Conservation (phyloP, 2,329 filamentous ascomycete genomes). For the Aspergillus uvarum region DNA sequence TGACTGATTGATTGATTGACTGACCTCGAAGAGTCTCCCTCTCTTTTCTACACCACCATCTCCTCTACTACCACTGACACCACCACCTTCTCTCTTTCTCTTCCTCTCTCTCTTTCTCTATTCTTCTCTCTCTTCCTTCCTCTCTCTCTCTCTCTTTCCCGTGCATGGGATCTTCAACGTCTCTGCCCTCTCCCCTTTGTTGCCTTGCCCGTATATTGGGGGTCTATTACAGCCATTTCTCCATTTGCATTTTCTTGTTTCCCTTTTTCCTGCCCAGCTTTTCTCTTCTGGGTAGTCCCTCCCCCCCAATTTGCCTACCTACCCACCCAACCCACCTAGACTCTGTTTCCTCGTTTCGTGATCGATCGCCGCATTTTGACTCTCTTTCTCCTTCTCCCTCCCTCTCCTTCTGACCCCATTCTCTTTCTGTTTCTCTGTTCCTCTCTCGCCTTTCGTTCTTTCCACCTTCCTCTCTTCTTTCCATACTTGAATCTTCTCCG, state of each 20-base stretch:
- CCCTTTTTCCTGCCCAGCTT: not conserved
- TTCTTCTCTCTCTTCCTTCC: not conserved
- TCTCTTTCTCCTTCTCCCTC: slow-evolving; percentile 7
- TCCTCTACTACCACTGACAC: not conserved
- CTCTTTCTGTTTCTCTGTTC: slow-evolving; percentile 29
- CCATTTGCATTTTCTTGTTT: not conserved
- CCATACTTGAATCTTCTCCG: slow-evolving; percentile 23
- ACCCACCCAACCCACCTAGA: not conserved
- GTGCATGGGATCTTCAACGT: slow-evolving; percentile 9
- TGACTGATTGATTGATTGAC: not conserved
- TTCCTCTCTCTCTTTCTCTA: not conserved
- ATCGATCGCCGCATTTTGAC: slow-evolving; percentile 4
- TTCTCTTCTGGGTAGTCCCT: slow-evolving; percentile 3
- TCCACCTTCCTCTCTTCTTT: slow-evolving; percentile 25
- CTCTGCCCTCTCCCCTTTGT: slow-evolving; percentile 12
- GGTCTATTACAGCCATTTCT: not conserved
- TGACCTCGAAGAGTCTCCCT: not conserved
- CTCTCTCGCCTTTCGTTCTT: slow-evolving; percentile 25
- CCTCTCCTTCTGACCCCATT: slow-evolving; percentile 8
- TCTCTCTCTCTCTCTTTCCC: slow-evolving; percentile 1
- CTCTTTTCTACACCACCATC: not conserved
- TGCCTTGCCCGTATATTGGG: slow-evolving; percentile 14
- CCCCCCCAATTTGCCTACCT: slow-evolving; percentile 1
- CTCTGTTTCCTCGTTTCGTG: slow-evolving; percentile 9
- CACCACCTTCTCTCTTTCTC: not conserved